phyloP scores from a whole-genome alignment of 805 yeast species.

The Peterozyma xylosa region DNA sequence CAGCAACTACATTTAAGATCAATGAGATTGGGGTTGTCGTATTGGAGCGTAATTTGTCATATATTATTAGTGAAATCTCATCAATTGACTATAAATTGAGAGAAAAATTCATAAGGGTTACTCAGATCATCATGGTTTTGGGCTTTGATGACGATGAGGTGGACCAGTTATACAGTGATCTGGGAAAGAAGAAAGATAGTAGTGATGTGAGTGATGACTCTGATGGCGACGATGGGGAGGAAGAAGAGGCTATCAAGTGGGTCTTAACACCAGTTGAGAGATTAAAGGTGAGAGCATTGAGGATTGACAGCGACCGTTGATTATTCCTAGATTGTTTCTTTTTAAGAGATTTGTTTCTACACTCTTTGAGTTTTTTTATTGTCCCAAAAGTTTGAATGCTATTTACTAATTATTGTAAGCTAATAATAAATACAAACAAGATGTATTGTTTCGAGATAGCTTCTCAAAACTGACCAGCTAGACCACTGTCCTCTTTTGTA shows the following conservation, averaged over 20 bases:
- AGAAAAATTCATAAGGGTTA: slow-evolving; percentile 70
- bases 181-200: slow-evolving; percentile 8
- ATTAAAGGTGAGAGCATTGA: slow-evolving; percentile 47
- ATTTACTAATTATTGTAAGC: no score
- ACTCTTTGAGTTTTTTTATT: no score
- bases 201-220: not conserved
- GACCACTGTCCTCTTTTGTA: no score
- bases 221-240: slow-evolving; percentile 26
- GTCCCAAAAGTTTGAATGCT: no score
- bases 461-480: no score
- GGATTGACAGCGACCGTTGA: slow-evolving; percentile 31
- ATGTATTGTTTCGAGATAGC: no score
- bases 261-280: slow-evolving; percentile 73
- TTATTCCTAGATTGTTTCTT: no score
- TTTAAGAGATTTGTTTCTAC: no score
- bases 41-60: slow-evolving; percentile 73
- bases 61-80: slow-evolving; percentile 67
- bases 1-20: slow-evolving; percentile 57
- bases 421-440: no score
- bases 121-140: slow-evolving; percentile 75
- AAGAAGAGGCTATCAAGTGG: slow-evolving; percentile 52
- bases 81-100: slow-evolving; percentile 66
- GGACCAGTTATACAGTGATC: slow-evolving; percentile 20
- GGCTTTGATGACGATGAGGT: slow-evolving; percentile 69
- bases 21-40: slow-evolving; percentile 36